phyloP scores from a whole-genome alignment of 768 basidiomycete species.

The Sporobolomyces phaffii region DNA sequence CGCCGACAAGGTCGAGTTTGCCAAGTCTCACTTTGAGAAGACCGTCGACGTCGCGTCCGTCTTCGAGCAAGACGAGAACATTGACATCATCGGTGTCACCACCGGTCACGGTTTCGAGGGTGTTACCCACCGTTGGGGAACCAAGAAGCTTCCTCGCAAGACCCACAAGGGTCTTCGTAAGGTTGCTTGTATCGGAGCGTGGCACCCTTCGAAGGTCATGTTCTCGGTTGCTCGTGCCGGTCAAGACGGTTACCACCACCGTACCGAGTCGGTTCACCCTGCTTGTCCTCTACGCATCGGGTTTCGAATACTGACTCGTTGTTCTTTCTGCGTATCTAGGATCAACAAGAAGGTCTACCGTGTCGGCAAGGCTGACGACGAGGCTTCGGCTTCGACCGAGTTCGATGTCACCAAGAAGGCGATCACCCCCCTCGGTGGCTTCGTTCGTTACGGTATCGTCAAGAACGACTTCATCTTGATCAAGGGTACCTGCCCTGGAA shows the following conservation, averaged over 20 bases:
- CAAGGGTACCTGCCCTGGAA: slow-evolving; percentile 92
- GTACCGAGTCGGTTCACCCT: not conserved
- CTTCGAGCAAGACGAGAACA: slow-evolving; percentile 94
- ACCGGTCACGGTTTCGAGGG: slow-evolving; percentile 99
- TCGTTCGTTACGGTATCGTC: slow-evolving; percentile 97
- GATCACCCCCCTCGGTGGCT: slow-evolving; percentile 90
- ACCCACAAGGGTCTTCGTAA: slow-evolving; percentile 99
- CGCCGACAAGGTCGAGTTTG: slow-evolving; percentile 95
- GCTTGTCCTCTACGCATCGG: slow-evolving; percentile 4
- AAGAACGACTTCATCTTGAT: slow-evolving; percentile 97
- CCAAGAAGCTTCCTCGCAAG: slow-evolving; percentile 96
- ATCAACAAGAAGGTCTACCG: slow-evolving; percentile 99
- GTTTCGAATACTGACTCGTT: not conserved
- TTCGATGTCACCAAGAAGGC: slow-evolving; percentile 86
- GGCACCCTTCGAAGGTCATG: slow-evolving; percentile 99
- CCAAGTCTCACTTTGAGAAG: slow-evolving; percentile 93
- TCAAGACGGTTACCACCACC: slow-evolving; percentile 62
- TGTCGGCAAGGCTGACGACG: slow-evolving; percentile 71
- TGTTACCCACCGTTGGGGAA: slow-evolving; percentile 98
- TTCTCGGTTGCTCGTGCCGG: slow-evolving; percentile 99
- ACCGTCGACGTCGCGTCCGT: slow-evolving; percentile 73
- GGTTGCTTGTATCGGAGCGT: slow-evolving; percentile 97
- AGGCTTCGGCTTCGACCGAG: slow-evolving; percentile 83
- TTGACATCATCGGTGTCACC: slow-evolving; percentile 96
- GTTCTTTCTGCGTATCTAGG: slow-evolving; percentile 46